Percentiles rank a stretch among this genome's conserved stretches.
Conservation (phyloP, 768 basidiomycete species). For the Suillus fuscotomentosus region DNA sequence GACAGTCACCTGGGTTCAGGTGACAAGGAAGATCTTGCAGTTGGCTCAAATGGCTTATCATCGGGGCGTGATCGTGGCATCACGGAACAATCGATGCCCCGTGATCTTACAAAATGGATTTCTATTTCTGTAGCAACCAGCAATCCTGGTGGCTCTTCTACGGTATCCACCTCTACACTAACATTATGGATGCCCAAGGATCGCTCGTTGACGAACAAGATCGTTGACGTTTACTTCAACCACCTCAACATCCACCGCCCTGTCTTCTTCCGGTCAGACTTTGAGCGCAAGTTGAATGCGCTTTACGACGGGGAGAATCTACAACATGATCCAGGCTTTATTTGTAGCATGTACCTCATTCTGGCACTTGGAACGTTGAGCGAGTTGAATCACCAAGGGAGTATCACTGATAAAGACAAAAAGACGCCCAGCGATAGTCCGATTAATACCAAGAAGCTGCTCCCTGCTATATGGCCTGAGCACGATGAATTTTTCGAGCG, state of each 20-base stretch:
- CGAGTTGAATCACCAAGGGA: conserved; percentile 74
- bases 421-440: conserved; percentile 32
- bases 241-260: conserved; percentile 81
- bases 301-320: conserved; percentile 59
- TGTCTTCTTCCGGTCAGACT: conserved; percentile 66
- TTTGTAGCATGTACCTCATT: conserved; percentile 76
- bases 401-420: conserved; percentile 46
- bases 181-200: conserved; percentile 76
- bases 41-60: conserved; percentile 67
- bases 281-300: conserved; percentile 59
- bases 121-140: conserved; percentile 52
- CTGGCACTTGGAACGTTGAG: conserved; percentile 80
- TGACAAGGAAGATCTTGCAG: conserved; percentile 75
- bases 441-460: conserved; percentile 53
- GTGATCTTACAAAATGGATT: conserved; percentile 63
- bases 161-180: conserved; percentile 26
- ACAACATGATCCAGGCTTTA: conserved; percentile 71
- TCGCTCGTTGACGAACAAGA: conserved; percentile 56
- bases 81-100: conserved; percentile 53
- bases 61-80: conserved; percentile 67
- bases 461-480: conserved; percentile 66
- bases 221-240: conserved; percentile 71
- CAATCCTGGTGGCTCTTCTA: conserved; percentile 24
- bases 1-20: conserved; percentile 54
- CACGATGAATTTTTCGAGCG: conserved; percentile 85